Percentiles rank a stretch among this genome's conserved stretches.
Conservation (phyloP, 768 basidiomycete species). For the Phlebiopsis flavidoalba region DNA sequence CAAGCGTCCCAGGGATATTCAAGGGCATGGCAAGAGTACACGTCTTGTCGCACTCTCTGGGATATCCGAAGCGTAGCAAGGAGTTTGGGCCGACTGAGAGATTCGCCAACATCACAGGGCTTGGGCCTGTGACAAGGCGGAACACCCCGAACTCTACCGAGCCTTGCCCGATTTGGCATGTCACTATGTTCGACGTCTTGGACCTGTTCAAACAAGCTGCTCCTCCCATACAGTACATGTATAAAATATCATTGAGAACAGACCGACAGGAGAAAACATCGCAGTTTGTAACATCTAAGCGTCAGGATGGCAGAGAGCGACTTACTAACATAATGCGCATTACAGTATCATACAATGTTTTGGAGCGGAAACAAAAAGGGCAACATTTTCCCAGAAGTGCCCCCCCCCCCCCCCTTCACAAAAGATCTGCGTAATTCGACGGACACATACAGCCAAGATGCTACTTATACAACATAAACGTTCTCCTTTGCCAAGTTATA, state of each 20-base stretch:
- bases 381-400: background rate
- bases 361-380: background rate
- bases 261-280: background rate
- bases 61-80: too few species aligned
- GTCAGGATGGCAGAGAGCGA: background rate
- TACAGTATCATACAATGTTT: background rate
- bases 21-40: conserved; percentile 50
- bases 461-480: conserved; percentile 19
- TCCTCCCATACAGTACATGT: too few species aligned
- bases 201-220: too few species aligned
- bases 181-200: background rate
- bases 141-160: background rate
- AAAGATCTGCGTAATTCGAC: background rate
- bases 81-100: too few species aligned
- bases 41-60: too few species aligned
- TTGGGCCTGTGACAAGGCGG: background rate
- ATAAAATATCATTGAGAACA: too few species aligned
- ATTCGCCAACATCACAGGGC: background rate
- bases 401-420: too few species aligned
- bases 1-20: conserved; percentile 68
- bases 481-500: conserved; percentile 25
- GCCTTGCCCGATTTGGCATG: background rate
- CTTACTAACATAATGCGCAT: too few species aligned
- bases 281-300: background rate
- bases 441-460: background rate